These are phyloP conservation scores for Pseudisothecium myosuroides DNA, from an alignment of 225 moss, liverwort and hornwort species.

Conservation along the genomic window DNA sequence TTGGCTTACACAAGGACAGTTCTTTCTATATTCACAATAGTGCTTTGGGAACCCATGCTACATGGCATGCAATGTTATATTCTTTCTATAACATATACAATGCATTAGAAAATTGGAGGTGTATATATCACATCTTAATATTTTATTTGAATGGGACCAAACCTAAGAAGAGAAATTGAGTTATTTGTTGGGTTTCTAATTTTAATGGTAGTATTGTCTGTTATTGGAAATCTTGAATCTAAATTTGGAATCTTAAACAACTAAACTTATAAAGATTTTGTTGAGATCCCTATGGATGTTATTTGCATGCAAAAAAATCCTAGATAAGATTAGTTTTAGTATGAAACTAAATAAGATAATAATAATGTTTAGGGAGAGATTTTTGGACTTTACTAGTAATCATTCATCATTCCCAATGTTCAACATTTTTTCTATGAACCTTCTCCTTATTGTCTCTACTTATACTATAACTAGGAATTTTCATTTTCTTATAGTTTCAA, in stretches of 20 bases:
- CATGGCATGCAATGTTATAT: not conserved
- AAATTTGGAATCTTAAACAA: no score
- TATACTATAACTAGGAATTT: not conserved
- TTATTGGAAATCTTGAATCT: not conserved
- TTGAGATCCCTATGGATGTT: not conserved
- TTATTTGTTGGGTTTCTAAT: not conserved
- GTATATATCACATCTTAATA: not conserved
- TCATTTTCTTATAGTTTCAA: not conserved
- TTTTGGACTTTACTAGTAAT: not conserved
- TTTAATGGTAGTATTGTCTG: no score
- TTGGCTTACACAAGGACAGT: not conserved
- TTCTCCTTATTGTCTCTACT: not conserved
- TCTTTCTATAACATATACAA: not conserved
- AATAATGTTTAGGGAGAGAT: accelerated
- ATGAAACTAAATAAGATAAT: not conserved
- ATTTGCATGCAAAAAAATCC: not conserved
- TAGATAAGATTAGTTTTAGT: not conserved
- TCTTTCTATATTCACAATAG: not conserved
- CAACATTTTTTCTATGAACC: not conserved
- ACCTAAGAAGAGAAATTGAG: not conserved
- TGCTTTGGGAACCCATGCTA: not conserved
- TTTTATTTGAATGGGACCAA: not conserved
- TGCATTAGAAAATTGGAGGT: not conserved
- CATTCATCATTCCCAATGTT: not conserved
- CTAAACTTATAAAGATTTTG: no score